A percentile compares a stretch with the other conserved stretches of the same genome.
Conservation (phyloP, 2,329 filamentous ascomycete species). For the Dactylellina leptospora region DNA sequence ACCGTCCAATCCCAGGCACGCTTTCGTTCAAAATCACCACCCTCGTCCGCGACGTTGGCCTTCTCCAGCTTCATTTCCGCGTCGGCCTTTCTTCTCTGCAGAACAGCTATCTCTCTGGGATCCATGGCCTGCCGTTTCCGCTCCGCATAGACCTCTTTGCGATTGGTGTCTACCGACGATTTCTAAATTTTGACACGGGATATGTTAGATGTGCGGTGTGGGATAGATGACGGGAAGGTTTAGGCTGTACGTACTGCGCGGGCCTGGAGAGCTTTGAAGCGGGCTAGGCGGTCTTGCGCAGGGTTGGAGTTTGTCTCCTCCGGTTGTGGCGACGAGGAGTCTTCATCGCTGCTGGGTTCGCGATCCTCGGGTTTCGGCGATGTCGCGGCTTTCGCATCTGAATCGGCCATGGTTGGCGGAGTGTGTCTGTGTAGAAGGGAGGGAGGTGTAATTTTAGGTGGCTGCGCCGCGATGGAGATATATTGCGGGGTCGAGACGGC, state of each 20-base stretch:
- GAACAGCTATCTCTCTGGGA: conserved; percentile 75
- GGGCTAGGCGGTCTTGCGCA: conserved; percentile 74
- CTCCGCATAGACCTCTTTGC: conserved; percentile 84
- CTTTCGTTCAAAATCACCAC: conserved; percentile 96
- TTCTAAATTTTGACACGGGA: conserved; percentile 62
- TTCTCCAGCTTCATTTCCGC: conserved; percentile 93
- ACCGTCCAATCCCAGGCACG: conserved; percentile 98
- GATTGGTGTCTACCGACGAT: conserved; percentile 75
- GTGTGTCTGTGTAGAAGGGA: neutral
- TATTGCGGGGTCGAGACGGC: too few species aligned
- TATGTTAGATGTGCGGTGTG: conserved; percentile 37
- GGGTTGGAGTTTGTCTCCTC: conserved; percentile 33
- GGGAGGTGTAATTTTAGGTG: neutral
- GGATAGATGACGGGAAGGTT: conserved; percentile 27
- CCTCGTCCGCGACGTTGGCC: conserved; percentile 82
- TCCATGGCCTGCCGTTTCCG: conserved; percentile 81
- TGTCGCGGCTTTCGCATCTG: conserved; percentile 36
- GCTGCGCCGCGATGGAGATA: neutral
- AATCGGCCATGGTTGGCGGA: conserved; percentile 42
- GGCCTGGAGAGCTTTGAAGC: conserved; percentile 87
- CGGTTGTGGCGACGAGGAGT: conserved; percentile 38
- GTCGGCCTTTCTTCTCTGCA: conserved; percentile 86
- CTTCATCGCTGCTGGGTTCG: conserved; percentile 29
- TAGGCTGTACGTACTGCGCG: conserved; percentile 67
- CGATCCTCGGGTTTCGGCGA: conserved; percentile 47